These are phyloP conservation scores for Ophiocordyceps unilateralis DNA, from an alignment of 2,329 filamentous ascomycete species.

Conservation along the genomic window DNA sequence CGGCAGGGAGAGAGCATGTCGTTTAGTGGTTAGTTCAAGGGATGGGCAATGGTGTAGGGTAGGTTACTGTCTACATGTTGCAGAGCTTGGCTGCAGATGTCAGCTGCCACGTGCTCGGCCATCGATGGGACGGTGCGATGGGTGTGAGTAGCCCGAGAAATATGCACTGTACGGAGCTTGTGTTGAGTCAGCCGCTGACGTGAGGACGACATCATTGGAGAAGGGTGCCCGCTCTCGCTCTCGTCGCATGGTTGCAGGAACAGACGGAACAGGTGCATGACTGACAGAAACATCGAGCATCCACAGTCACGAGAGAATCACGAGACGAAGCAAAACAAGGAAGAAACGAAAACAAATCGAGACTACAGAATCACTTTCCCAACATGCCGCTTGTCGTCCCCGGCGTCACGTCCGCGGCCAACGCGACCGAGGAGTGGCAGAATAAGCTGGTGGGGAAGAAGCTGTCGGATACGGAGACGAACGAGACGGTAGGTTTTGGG, in stretches of 20 bases:
- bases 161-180: not conserved
- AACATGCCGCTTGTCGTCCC: slow-evolving; percentile 51
- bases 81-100: no score
- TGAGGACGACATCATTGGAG: not conserved
- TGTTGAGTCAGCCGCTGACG: not conserved
- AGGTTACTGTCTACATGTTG: no score
- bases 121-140: no score
- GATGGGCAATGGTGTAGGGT: no score
- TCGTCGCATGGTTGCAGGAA: no score
- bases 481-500: slow-evolving; percentile 37
- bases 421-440: slow-evolving; percentile 38
- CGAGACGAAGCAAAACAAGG: not conserved
- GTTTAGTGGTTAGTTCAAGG: no score
- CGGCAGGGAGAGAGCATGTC: no score
- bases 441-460: slow-evolving; percentile 49
- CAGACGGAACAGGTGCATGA: no score
- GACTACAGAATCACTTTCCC: not conserved
- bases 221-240: no score
- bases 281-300: no score
- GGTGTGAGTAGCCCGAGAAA: no score
- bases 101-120: no score
- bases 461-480: slow-evolving; percentile 29
- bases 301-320: not conserved
- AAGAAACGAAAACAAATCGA: not conserved
- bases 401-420: slow-evolving; percentile 30